Evolutionary conservation across 2,329 filamentous ascomycete genomes (phyloP).

Genomic region (Beauveria sp.): DNA sequence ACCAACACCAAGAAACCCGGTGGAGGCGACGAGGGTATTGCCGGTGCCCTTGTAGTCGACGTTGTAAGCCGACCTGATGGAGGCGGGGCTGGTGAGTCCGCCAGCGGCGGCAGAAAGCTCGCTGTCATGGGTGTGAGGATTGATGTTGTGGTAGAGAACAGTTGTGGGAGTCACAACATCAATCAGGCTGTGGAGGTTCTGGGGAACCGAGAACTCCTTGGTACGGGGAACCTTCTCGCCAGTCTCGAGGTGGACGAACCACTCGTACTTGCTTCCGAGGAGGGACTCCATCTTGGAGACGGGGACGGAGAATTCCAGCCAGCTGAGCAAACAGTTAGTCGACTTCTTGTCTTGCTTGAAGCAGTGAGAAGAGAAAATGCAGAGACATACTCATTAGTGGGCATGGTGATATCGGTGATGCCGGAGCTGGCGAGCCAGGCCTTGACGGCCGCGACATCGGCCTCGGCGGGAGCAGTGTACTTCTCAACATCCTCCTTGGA

Average conservation of each 20-base stretch:
- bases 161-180: constrained; percentile 15
- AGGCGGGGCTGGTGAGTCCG: constrained; percentile 10
- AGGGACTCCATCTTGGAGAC: constrained; percentile 10
- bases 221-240: constrained; percentile 11
- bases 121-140: background rate
- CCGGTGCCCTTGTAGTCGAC: constrained; percentile 13
- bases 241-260: constrained; percentile 6
- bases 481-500: constrained; percentile 18
- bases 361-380: background rate
- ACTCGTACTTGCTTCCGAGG: constrained; percentile 7
- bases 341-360: background rate
- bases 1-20: constrained; percentile 12
- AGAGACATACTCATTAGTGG: constrained; percentile 12
- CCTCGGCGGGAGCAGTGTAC: constrained; percentile 18
- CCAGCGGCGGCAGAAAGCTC: background rate
- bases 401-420: constrained; percentile 7
- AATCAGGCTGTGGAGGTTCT: constrained; percentile 12
- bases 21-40: constrained; percentile 11
- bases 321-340: background rate
- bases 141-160: constrained; percentile 11
- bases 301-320: constrained; percentile 10
- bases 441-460: constrained; percentile 16
- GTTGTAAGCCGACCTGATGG: constrained; percentile 12
- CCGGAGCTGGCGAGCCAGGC: constrained; percentile 16
- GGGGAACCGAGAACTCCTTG: constrained; percentile 15